Base-by-base conservation (phyloP, 176 grass and related monocot genomes). In the Aegilops umbellulata region DNA sequence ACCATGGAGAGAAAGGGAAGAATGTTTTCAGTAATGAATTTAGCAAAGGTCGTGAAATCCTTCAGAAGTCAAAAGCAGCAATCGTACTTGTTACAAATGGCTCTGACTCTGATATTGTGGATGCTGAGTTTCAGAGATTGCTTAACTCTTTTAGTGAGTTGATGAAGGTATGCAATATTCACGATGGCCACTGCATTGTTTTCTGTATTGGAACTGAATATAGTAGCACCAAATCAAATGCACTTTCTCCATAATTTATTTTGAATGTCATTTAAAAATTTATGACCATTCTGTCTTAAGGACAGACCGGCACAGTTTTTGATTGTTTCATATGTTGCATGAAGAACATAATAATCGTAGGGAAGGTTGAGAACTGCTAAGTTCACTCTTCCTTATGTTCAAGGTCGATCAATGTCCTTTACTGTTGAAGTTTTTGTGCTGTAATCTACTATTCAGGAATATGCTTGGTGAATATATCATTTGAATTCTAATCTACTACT, bases 1-100 rank as follows among this genome's bases (percentile, higher is more conserved):
- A 35, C 67, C 79, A 68, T 81, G 85, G 61, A 79, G 95, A 82
- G 76, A 85, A 88, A 90, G 80, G 11, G 69, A 92, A 85, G 71
- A 60, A 91, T 88, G 64, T 88, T 60, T 91, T 87, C 69, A 90
- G 82, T 71, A 39, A 14, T 88, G 90, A 91, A 90, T 83, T 93
- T 25, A 76, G 76, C 47, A 80, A 82, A 32, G 97, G 97, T 25
- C 30, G 75, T 34, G 78, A 92, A 32, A 88, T 94, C 71, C 78
- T 99, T 91, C 27, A 39, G 57, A 91, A 87, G 44, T 96, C 94
- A 22, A 99, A 94, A 96, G 83, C 82, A 88, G 94, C 94, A 55
- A 90, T 88, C 66, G 30, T 96, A 76, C 82, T 99, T 79, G 26
- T 94, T 92, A 89, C 47, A 90, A 90, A 91, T 61, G 38, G 62